Evolutionary conservation across 1,284 basidiomycete species (phyloP).

Genomic region (Ganoderma meredithae): DNA sequence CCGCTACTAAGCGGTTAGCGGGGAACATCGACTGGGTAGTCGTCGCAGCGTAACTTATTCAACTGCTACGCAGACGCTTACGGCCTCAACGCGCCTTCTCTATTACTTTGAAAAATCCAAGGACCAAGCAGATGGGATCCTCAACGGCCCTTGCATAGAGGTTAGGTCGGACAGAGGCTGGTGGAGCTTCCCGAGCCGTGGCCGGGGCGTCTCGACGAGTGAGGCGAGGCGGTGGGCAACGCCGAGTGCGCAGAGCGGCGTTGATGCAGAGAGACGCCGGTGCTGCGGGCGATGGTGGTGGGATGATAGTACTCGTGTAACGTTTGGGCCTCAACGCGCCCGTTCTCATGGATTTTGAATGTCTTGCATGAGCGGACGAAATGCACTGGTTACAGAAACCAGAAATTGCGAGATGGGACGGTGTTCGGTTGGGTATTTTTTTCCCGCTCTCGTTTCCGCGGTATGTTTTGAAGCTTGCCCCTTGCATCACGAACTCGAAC

Average conservation of each 20-base stretch:
- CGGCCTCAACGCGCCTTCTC: constrained; percentile 61
- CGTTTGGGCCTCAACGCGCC: constrained; percentile 44
- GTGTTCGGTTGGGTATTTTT: not conserved
- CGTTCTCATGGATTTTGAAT: constrained; percentile 22
- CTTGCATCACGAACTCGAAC: not conserved
- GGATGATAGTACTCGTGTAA: constrained; percentile 9
- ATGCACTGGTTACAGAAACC: constrained; percentile 10
- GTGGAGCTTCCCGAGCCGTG: constrained; percentile 24
- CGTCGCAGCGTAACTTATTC: constrained; percentile 27
- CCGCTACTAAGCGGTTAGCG: constrained; percentile 56
- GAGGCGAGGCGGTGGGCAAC: constrained; percentile 21
- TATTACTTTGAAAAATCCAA: constrained; percentile 19
- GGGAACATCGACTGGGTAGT: constrained; percentile 20
- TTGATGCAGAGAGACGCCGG: constrained; percentile 15
- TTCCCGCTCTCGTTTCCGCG: not conserved
- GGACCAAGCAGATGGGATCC: constrained; percentile 40
- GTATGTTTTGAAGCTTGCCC: not conserved
- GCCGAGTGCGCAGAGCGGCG: constrained; percentile 24
- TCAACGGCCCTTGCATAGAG: constrained; percentile 43
- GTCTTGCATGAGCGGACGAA: constrained; percentile 19
- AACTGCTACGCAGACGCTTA: constrained; percentile 38
- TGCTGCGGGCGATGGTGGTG: constrained; percentile 19
- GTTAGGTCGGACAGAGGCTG: constrained; percentile 33
- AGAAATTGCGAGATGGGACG: not conserved
- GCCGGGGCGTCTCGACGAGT: constrained; percentile 19